Percentiles rank a stretch among this genome's conserved stretches.
Conservation (phyloP, 140 eudicot species). For the Cichorium intybus region DNA sequence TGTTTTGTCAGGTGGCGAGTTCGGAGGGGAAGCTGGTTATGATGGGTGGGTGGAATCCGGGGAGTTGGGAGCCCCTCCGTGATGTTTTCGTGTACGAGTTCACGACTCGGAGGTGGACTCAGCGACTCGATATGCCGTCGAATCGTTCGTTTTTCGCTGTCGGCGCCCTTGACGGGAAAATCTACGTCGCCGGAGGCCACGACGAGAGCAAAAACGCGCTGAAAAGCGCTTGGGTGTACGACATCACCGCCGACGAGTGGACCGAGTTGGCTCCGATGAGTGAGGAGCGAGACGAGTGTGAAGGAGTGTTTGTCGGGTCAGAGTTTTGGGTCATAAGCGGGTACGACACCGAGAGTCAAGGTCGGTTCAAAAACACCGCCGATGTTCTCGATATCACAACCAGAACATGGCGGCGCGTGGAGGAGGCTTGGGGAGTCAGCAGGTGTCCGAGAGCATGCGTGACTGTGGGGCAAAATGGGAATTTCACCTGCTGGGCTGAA, state of each 20-base stretch:
- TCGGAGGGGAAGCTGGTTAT: slow-evolving; percentile 68
- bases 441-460: slow-evolving; percentile 67
- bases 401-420: slow-evolving; percentile 62
- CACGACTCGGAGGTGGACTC: slow-evolving; percentile 64
- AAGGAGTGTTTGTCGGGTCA: slow-evolving; percentile 63
- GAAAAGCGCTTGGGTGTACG: slow-evolving; percentile 57
- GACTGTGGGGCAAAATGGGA: slow-evolving; percentile 38
- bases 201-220: slow-evolving; percentile 76
- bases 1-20: slow-evolving; percentile 73
- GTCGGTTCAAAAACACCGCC: slow-evolving; percentile 57
- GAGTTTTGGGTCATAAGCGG: slow-evolving; percentile 95
- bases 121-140: slow-evolving; percentile 58
- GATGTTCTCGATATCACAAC: slow-evolving; percentile 38
- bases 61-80: slow-evolving; percentile 59
- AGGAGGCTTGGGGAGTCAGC: slow-evolving; percentile 53
- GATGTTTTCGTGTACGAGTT: slow-evolving; percentile 80
- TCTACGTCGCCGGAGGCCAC: slow-evolving; percentile 75
- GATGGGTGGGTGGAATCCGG: slow-evolving; percentile 89
- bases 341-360: slow-evolving; percentile 77
- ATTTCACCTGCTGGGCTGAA: slow-evolving; percentile 43
- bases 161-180: slow-evolving; percentile 37
- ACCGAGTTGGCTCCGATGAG: slow-evolving; percentile 65
- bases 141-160: slow-evolving; percentile 70
- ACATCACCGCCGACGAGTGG: slow-evolving; percentile 51
- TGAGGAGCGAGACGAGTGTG: slow-evolving; percentile 90